A percentile compares a stretch with the other conserved stretches of the same genome.
Evolutionary conservation across 169 alveolate genomes (phyloP).

Genomic region (Theileria luwenshuni): DNA sequence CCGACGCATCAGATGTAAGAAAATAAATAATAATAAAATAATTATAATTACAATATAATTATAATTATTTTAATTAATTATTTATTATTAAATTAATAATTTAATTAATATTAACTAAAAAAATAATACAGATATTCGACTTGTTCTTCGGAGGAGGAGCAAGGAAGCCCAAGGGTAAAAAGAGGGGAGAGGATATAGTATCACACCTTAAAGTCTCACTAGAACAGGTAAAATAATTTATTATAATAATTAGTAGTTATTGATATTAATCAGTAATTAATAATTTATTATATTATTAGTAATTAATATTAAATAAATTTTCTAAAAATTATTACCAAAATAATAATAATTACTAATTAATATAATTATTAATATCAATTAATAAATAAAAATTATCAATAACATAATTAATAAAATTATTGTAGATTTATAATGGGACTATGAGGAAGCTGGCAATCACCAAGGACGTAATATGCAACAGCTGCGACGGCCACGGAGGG

Average conservation of each 20-base stretch:
- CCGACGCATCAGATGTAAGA: slow-evolving; percentile 74
- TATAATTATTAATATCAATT: too few relatives aligned
- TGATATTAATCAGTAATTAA: too few relatives aligned
- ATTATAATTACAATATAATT: slow-evolving; percentile 39
- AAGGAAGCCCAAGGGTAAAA: slow-evolving; percentile 85
- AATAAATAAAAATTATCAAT: too few relatives aligned
- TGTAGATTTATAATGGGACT: slow-evolving; percentile 92
- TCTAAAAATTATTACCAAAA: neutral
- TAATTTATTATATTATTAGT: too few relatives aligned
- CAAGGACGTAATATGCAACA: slow-evolving; percentile 90
- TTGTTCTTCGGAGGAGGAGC: slow-evolving; percentile 94
- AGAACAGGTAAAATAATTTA: slow-evolving; percentile 86
- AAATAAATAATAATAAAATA: slow-evolving; percentile 76
- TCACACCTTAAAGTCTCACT: slow-evolving; percentile 90
- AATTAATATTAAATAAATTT: too few relatives aligned
- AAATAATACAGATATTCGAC: slow-evolving; percentile 85
- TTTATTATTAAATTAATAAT: neutral
- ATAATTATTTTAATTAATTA: slow-evolving; percentile 6
- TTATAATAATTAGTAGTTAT: too few relatives aligned
- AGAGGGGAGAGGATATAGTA: slow-evolving; percentile 89
- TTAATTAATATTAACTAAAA: too few relatives aligned
- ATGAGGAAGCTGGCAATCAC: slow-evolving; percentile 90
- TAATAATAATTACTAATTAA: slow-evolving; percentile 57
- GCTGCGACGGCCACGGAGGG: slow-evolving; percentile 97
- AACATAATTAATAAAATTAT: slow-evolving; percentile 35